phyloP scores from a whole-genome alignment of 257 asterid species.

The Penstemon eatonii region DNA sequence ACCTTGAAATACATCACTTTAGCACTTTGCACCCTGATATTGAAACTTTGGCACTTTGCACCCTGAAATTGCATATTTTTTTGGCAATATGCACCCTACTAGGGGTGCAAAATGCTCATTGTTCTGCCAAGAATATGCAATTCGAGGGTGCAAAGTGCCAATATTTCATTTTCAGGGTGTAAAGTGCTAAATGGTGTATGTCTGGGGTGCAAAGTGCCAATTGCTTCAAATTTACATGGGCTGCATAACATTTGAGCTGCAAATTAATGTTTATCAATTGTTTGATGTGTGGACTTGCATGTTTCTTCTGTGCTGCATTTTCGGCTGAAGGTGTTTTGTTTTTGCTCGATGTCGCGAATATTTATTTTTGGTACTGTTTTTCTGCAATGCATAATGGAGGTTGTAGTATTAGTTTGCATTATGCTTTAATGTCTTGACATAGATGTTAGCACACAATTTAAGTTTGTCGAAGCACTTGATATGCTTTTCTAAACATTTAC shows the following conservation, averaged over 20 bases:
- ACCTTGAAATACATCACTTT: too few species aligned
- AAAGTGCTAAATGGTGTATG: too few species aligned
- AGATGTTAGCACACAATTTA: not conserved
- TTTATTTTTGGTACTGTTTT: not conserved
- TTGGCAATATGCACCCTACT: too few species aligned
- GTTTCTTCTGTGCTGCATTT: slow-evolving; percentile 5
- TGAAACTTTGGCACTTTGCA: too few species aligned
- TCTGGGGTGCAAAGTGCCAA: too few species aligned
- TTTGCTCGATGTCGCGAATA: not conserved
- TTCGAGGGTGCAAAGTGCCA: too few species aligned
- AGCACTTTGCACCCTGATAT: too few species aligned
- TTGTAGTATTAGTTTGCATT: slow-evolving; percentile 2
- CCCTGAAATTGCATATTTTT: too few species aligned
- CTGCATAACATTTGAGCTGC: not conserved
- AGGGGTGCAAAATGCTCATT: too few species aligned
- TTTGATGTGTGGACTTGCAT: not conserved
- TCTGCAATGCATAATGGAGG: not conserved
- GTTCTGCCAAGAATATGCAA: too few species aligned
- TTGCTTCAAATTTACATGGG: not conserved
- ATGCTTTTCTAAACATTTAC: not conserved
- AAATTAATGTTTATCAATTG: not conserved
- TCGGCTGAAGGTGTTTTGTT: not conserved
- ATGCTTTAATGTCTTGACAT: not conserved
- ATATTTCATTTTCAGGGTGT: too few species aligned
- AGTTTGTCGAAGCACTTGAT: not conserved